phyloP scores from a whole-genome alignment of 441 rosid genomes.

The Metrosideros polymorpha region DNA sequence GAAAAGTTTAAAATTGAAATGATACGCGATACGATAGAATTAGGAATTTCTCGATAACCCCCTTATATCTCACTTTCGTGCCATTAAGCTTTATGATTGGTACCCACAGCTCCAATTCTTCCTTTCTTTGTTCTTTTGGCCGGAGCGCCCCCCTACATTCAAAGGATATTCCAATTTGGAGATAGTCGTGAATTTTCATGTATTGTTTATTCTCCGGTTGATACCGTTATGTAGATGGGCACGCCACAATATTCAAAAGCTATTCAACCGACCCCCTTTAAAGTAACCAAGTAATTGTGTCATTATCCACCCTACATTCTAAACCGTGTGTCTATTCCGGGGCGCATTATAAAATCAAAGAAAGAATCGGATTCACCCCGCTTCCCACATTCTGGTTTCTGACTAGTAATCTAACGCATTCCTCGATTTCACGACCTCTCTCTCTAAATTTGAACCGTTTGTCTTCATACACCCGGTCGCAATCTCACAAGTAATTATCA shows the following conservation, averaged over 20 bases:
- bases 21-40: too few relatives aligned
- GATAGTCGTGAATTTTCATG: neutral
- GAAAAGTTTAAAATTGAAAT: too few relatives aligned
- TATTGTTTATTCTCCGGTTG: neutral
- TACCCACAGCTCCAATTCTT: neutral
- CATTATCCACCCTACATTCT: neutral
- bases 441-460: neutral
- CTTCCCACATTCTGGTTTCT: neutral
- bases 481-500: too few relatives aligned
- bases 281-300: neutral
- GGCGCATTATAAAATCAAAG: neutral
- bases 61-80: neutral
- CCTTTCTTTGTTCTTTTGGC: neutral
- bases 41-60: too few relatives aligned
- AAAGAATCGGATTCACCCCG: neutral
- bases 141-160: neutral
- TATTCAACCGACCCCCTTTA: neutral
- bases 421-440: too few relatives aligned
- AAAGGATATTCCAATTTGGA: neutral
- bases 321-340: neutral
- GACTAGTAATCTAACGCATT: neutral
- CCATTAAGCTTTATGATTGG: neutral
- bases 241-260: neutral
- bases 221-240: neutral
- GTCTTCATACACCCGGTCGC: neutral